Evolutionary conservation across 176 grass and related monocot genomes (phyloP), one percentile per base, ranked within the genome.

Genomic region (Bonia amplexicaulis): DNA sequence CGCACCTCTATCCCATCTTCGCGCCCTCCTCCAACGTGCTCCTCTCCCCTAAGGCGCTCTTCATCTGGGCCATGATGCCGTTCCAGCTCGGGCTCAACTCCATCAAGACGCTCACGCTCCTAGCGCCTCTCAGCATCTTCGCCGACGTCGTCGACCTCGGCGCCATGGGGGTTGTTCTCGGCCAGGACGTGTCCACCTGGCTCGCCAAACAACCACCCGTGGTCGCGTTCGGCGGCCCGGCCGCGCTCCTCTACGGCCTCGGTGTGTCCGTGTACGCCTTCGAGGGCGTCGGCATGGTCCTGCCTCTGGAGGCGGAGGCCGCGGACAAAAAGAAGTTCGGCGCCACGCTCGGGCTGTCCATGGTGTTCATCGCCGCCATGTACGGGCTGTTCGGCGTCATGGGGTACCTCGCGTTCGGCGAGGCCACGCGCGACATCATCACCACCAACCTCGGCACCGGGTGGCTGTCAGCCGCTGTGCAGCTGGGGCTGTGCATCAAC

Each of bases 61-160:
- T 87, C 83, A 90, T 98, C 86, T 87, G 89, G 83, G 91, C 78
- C 29, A 94, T 98, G 90, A 73, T 96, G 61, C 93, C 96, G 48
- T 98, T 98, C 85, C 96, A 98, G 88, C 86, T 98, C 26, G 96
- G 91, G 37, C 91, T 98, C 77, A 98, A 98, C 55, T 98, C 96
- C 65, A 94, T 98, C 90, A 90, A 86, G 82, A 92, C 93, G 83
- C 93, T 98, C 42, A 98, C 96, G 59, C 91, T 98, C 22, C 96
- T 98, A 6, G 93, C 96, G 10, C 93, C 96, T 1, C 71, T 98
- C 63, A 98, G 96, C 87, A 90, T 98, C 81, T 98, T 98, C 76
- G 96, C 96, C 11, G 93, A 98, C 49, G 83, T 98, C 66, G 93
- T 98, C 19, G 93, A 98, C 74, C 80, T 98, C 20, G 96, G 96